These are phyloP conservation scores for Parachaetomium inaequale DNA, from an alignment of 495 filamentous ascomycete species.

Conservation along the genomic window DNA sequence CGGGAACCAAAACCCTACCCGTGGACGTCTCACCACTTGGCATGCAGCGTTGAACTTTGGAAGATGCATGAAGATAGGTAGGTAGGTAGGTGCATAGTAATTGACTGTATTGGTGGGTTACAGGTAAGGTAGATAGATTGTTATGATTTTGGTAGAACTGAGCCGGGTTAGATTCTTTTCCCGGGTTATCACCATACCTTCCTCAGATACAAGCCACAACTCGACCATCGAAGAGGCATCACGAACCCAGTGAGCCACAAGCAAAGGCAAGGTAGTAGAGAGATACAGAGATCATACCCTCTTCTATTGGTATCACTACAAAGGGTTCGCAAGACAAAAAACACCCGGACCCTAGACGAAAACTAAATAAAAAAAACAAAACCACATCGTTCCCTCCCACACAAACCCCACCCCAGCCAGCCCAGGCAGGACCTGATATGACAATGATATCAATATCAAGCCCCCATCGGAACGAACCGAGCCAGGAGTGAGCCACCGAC, in stretches of 20 bases:
- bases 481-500: not conserved
- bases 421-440: not conserved
- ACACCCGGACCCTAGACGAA: constrained; percentile 19
- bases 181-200: too few species aligned
- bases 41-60: too few species aligned
- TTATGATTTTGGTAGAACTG: too few species aligned
- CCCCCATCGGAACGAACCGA: not conserved
- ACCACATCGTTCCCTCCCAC: constrained; percentile 1
- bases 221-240: too few species aligned
- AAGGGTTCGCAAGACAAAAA: constrained; percentile 15
- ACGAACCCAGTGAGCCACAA: not conserved
- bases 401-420: too few species aligned
- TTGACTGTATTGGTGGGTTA: too few species aligned
- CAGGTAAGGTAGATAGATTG: too few species aligned
- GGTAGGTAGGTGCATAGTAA: too few species aligned
- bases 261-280: not conserved
- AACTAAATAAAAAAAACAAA: not conserved
- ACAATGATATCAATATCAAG: not conserved
- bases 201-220: too few species aligned
- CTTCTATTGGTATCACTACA: constrained; percentile 37
- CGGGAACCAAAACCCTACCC: not conserved
- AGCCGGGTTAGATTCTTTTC: too few species aligned
- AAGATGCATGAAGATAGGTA: too few species aligned
- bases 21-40: too few species aligned
- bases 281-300: constrained; percentile 9